Evolutionary conservation across 2,329 filamentous ascomycete genomes (phyloP).

Genomic region (Stemphylium vesicarium): DNA sequence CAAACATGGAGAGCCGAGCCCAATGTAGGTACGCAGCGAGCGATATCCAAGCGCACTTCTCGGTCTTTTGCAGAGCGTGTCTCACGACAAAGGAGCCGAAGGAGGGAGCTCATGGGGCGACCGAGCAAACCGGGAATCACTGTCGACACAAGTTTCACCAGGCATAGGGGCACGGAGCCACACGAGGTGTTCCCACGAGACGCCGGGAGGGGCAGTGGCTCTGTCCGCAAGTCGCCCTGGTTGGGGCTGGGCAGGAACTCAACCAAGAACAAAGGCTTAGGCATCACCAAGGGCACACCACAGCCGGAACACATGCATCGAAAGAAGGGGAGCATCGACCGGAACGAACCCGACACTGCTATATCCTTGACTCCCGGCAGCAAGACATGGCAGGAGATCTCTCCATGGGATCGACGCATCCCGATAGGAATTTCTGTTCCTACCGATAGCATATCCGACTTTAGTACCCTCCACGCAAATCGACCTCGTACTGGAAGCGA

Average conservation of each 20-base stretch:
- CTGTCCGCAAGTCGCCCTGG: conserved; percentile 39
- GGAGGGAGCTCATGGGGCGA: conserved; percentile 65
- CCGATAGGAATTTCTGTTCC: conserved; percentile 74
- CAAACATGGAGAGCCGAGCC: conserved; percentile 32
- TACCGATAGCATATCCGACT: conserved; percentile 56
- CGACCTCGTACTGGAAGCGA: conserved; percentile 49
- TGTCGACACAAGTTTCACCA: conserved; percentile 72
- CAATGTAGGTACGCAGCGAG: conserved; percentile 35
- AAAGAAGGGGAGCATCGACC: conserved; percentile 22
- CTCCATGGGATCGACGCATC: conserved; percentile 73
- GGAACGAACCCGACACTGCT: conserved; percentile 36
- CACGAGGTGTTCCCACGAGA: conserved; percentile 52
- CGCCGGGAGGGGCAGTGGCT: conserved; percentile 26
- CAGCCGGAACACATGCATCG: conserved; percentile 30
- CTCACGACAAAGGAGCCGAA: conserved; percentile 60
- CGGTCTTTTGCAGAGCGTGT: conserved; percentile 45
- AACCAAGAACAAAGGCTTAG: conserved; percentile 41
- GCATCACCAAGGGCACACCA: conserved; percentile 45
- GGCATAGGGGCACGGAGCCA: conserved; percentile 53
- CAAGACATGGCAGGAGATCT: conserved; percentile 59
- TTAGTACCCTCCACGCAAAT: conserved; percentile 38
- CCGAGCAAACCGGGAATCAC: conserved; percentile 68
- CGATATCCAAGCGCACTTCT: conserved; percentile 41
- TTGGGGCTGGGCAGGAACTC: conserved; percentile 36
- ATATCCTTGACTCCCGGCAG: conserved; percentile 37